Evolutionary conservation across 2,329 filamentous ascomycete species (phyloP).

Genomic region (Aspergillus fructus): DNA sequence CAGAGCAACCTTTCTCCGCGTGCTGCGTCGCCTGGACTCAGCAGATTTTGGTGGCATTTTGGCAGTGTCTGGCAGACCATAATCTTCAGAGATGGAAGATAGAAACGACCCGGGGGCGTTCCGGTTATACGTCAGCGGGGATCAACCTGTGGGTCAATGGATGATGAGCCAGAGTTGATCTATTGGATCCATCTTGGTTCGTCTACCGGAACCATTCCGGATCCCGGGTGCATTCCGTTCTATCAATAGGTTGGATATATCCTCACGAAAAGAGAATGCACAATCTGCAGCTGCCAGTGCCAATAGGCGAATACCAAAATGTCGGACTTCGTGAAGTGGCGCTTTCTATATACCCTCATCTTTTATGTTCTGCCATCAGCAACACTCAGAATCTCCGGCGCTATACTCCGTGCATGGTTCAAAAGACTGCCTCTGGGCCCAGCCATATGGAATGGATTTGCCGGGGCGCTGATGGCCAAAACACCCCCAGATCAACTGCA

Average conservation of each 20-base stretch:
- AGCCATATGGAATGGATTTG: background rate
- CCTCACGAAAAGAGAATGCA: too few species aligned
- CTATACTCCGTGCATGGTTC: background rate
- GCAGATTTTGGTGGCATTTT: background rate
- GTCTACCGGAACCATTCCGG: too few species aligned
- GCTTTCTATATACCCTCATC: background rate
- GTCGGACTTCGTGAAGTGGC: background rate
- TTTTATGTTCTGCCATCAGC: background rate
- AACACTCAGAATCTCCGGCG: background rate
- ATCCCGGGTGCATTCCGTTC: too few species aligned
- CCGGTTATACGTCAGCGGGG: background rate
- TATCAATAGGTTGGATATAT: too few species aligned
- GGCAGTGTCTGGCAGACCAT: background rate
- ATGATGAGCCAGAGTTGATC: too few species aligned
- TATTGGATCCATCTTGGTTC: too few species aligned
- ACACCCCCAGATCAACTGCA: slow-evolving; percentile 17
- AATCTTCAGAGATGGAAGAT: background rate
- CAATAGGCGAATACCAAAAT: background rate
- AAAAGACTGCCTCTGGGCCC: background rate
- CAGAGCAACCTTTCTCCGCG: slow-evolving; percentile 3
- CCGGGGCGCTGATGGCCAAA: slow-evolving; percentile 14
- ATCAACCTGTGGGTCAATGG: too few species aligned
- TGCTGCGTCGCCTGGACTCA: background rate
- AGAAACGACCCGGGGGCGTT: background rate
- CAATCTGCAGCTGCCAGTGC: too few species aligned